phyloP scores from a whole-genome alignment of 2,329 filamentous ascomycete genomes.

The Tolypocladium tundrense region DNA sequence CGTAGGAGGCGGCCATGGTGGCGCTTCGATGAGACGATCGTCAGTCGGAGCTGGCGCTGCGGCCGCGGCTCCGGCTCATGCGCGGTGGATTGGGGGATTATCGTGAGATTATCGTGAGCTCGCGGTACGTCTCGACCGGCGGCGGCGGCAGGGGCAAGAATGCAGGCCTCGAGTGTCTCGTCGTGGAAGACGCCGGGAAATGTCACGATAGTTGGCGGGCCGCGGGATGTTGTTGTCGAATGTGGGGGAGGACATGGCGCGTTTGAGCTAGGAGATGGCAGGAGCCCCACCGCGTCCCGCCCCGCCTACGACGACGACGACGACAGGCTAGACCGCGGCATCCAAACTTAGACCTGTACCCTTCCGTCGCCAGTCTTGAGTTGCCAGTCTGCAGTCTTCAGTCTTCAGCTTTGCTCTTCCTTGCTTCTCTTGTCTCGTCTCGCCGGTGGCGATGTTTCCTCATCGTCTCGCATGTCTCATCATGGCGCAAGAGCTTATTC shows the following conservation, averaged over 20 bases:
- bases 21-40: slow-evolving; percentile 12
- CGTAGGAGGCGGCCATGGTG: slow-evolving; percentile 29
- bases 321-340: neutral
- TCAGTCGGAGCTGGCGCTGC: neutral
- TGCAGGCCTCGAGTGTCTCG: neutral
- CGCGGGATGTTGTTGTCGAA: neutral
- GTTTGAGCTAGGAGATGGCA: neutral
- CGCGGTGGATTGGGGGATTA: neutral
- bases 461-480: slow-evolving; percentile 6
- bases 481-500: slow-evolving; percentile 3
- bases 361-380: neutral
- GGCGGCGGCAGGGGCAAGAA: neutral
- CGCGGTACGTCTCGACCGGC: neutral
- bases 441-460: neutral
- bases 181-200: neutral
- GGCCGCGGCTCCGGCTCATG: neutral
- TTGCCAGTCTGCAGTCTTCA: neutral
- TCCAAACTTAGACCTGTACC: neutral
- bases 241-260: neutral
- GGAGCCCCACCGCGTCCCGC: neutral
- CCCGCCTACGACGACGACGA: neutral
- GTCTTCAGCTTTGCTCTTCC: neutral
- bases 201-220: slow-evolving; percentile 1
- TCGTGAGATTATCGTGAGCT: neutral
- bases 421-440: neutral